Evolutionary conservation across 2,329 filamentous ascomycete species (phyloP), one percentile per base, ranked within the genome.

Genomic region (Alternaria panax): DNA sequence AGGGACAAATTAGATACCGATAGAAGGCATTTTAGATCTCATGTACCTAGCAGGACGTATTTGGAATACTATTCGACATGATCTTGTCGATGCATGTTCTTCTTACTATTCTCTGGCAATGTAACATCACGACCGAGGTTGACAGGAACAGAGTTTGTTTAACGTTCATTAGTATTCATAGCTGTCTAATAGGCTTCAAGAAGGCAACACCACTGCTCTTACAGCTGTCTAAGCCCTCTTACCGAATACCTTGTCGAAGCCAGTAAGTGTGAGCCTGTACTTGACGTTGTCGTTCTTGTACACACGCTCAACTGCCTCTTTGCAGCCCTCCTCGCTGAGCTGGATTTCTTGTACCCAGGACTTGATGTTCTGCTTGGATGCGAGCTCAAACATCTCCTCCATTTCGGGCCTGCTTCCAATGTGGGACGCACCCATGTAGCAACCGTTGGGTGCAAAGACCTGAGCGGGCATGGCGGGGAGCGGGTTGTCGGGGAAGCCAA

Each of bases 401-500:
- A 84, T 83, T 76, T 84, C 82, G 5, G 80, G 79, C 18, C 80
- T 70, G 75, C 81, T 82, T 20, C 81, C 82, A 61, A 84, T 83
- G 71, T 84, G 82, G 59, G 78, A 81, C 20, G 82, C 81, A 43
- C 82, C 82, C 63, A 84, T 79, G 73, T 79, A 84, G 76, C 79
- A 82, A 12, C 92, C 92, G 79, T 94, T 96, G 65, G 79, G 79
- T 60, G 92, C 84, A 71, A 96, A 90, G 73, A 87, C 87, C 82
- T 93, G 90, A 51, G 90, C 89, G 80, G 87, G 88, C 66, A 95
- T 84, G 54, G 83, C 80, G 57, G 91, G 87, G 11, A 92, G 87
- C 43, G 89, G 87, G 62, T 92, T 90, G 75, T 93, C 91, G 3
- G 92, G 92, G 72, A 95, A 83, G 41, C 91, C 92, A 54, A 94